Conservation (phyloP, 192 early-diverging fungal genomes). For the Umbelopsis isabellina region DNA sequence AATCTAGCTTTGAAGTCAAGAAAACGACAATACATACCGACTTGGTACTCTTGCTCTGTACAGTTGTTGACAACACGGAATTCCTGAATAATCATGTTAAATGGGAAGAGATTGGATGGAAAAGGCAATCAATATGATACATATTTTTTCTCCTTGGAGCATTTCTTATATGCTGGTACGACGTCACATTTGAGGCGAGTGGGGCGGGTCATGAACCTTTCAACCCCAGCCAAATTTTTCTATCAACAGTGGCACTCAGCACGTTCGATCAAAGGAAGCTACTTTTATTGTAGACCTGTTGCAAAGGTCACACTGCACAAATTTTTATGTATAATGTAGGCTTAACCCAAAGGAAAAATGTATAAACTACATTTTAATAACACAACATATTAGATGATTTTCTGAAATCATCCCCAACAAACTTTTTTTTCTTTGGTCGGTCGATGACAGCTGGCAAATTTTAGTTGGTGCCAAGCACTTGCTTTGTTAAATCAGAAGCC, state of each 20-base stretch:
- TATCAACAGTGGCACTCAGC: too few relatives aligned
- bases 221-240: too few relatives aligned
- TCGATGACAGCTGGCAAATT: not conserved
- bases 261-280: too few relatives aligned
- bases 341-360: too few relatives aligned
- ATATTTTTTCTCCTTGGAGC: not conserved
- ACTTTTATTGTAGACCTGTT: not conserved
- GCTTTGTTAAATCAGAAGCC: not conserved
- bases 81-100: conserved; percentile 72
- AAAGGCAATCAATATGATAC: not conserved
- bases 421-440: not conserved
- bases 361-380: not conserved
- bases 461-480: conserved; percentile 20
- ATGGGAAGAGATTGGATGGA: conserved; percentile 5
- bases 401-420: too few relatives aligned
- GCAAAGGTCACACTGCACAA: not conserved
- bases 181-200: too few relatives aligned
- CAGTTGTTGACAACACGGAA: conserved; percentile 80
- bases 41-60: conserved; percentile 72
- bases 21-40: conserved; percentile 28
- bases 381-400: not conserved
- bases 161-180: too few relatives aligned
- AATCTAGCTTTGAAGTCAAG: conserved; percentile 16
- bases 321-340: too few relatives aligned
- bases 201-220: too few relatives aligned